Conservation (phyloP, 2,329 filamentous ascomycete species). For the Akanthomyces lecanii region DNA sequence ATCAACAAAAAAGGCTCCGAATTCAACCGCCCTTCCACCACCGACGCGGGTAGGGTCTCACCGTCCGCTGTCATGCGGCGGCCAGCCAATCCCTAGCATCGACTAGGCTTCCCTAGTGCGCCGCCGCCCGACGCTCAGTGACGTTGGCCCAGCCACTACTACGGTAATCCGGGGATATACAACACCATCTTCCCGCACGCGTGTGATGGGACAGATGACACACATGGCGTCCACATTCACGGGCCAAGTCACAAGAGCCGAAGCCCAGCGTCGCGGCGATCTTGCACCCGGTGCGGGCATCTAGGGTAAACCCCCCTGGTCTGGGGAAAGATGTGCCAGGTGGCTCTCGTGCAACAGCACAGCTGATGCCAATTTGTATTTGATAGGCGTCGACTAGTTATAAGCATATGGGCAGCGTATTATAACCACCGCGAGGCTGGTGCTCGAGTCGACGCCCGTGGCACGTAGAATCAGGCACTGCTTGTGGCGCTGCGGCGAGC, state of each 20-base stretch:
- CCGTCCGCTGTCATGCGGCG: background rate
- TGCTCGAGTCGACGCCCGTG: background rate
- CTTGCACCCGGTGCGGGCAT: background rate
- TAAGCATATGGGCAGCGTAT: background rate
- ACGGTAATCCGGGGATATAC: background rate
- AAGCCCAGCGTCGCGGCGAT: background rate
- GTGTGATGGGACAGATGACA: slow-evolving; percentile 2
- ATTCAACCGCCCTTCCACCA: background rate
- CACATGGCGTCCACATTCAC: background rate
- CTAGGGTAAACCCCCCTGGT: background rate
- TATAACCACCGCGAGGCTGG: background rate
- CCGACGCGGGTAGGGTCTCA: background rate
- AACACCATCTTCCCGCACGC: background rate
- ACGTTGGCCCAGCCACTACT: slow-evolving; percentile 11
- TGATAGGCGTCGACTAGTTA: background rate
- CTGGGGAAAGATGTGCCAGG: slow-evolving; percentile 1
- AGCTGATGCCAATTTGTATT: background rate
- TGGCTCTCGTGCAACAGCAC: background rate
- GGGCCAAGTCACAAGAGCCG: slow-evolving; percentile 7
- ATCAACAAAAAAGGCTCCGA: background rate
- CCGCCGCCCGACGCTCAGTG: slow-evolving; percentile 6
- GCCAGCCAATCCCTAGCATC: background rate
- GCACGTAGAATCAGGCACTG: background rate
- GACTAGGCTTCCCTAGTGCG: background rate
- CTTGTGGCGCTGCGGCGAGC: background rate